phyloP scores from a whole-genome alignment of 2,329 filamentous ascomycete genomes.

The Aaosphaeria arxii region DNA sequence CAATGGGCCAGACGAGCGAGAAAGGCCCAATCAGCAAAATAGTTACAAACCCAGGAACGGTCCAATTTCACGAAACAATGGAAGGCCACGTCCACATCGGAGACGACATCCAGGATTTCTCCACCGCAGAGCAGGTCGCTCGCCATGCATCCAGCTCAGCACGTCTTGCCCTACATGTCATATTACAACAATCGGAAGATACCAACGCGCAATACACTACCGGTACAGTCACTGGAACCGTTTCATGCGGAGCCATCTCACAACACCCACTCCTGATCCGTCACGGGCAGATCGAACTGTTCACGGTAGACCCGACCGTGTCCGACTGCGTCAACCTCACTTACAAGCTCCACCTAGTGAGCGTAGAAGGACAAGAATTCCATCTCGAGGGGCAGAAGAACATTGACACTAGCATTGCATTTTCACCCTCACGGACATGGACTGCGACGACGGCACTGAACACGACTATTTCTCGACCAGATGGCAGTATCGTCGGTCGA shows the following conservation, averaged over 20 bases:
- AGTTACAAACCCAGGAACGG: conserved; percentile 34
- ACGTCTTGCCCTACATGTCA: conserved; percentile 16
- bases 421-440: conserved; percentile 58
- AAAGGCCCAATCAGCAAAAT: conserved; percentile 2
- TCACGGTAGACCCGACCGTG: conserved; percentile 51
- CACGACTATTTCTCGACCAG: conserved; percentile 51
- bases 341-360: conserved; percentile 61
- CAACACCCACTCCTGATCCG: conserved; percentile 58
- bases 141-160: conserved; percentile 6
- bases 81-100: conserved; percentile 53
- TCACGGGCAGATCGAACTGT: conserved; percentile 57
- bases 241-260: conserved; percentile 46
- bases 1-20: neutral
- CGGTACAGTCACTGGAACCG: conserved; percentile 58
- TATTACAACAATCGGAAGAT: neutral
- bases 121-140: conserved; percentile 30
- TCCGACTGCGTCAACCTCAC: conserved; percentile 59
- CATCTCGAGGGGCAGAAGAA: conserved; percentile 63
- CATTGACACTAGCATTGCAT: conserved; percentile 57
- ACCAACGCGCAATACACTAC: conserved; percentile 50
- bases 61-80: conserved; percentile 65
- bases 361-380: conserved; percentile 51
- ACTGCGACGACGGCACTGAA: conserved; percentile 61
- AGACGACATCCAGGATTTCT: conserved; percentile 52
- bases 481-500: conserved; percentile 51